Conservation (phyloP, 306 rosid species). For the Carpinus viminea region DNA sequence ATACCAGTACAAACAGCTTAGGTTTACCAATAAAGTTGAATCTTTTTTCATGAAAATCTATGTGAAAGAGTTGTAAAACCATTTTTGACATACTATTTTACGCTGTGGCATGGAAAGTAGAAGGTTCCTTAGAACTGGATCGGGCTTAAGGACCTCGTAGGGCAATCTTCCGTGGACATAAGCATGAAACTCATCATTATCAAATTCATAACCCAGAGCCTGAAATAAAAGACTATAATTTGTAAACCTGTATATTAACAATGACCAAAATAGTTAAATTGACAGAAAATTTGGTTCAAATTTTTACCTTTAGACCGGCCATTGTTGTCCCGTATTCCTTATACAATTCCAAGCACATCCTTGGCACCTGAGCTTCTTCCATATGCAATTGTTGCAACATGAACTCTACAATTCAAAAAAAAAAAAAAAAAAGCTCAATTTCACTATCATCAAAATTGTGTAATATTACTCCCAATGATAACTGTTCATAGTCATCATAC, state of each 20-base stretch:
- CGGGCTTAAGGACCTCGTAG: constrained; percentile 65
- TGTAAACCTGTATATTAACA: constrained; percentile 4
- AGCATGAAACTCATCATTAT: constrained; percentile 74
- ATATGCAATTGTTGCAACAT: constrained; percentile 66
- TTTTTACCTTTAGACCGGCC: constrained; percentile 81
- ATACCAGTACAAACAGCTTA: constrained; percentile 16
- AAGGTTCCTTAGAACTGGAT: constrained; percentile 71
- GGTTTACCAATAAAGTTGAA: neutral
- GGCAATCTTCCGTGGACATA: constrained; percentile 79
- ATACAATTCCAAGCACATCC: constrained; percentile 72
- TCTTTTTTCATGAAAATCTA: constrained; percentile 10
- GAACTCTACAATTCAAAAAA: constrained; percentile 46
- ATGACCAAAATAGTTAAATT: neutral
- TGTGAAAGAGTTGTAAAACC: neutral
- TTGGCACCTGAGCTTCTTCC: constrained; percentile 69
- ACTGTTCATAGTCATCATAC: constrained; percentile 26
- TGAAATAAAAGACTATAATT: constrained; percentile 30
- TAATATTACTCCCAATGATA: neutral
- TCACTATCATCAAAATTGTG: constrained; percentile 9
- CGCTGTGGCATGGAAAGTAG: constrained; percentile 84
- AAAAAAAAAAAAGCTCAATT: neutral
- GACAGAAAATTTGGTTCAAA: constrained; percentile 2
- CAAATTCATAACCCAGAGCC: constrained; percentile 75
- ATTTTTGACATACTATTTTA: constrained; percentile 59
- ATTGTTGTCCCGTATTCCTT: constrained; percentile 77